phyloP scores from a whole-genome alignment of 352 stramenopile genomes.

The Globisporangium canariense region DNA sequence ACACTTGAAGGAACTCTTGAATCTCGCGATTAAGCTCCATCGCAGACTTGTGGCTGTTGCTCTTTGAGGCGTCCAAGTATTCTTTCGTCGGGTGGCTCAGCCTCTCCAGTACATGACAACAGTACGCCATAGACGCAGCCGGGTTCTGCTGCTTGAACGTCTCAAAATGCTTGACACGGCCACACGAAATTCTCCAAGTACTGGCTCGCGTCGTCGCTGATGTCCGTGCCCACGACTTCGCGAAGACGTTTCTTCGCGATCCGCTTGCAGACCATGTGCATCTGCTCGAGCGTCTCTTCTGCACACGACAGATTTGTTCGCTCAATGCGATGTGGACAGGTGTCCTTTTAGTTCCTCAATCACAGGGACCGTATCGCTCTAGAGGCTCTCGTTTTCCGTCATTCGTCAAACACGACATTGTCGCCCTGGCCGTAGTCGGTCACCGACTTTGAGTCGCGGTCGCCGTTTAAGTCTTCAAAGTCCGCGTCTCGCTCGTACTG shows the following conservation, averaged over 20 bases:
- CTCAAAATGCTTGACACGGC: slow-evolving; percentile 38
- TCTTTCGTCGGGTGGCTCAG: slow-evolving; percentile 34
- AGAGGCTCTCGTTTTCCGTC: slow-evolving; percentile 31
- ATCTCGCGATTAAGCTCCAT: slow-evolving; percentile 77
- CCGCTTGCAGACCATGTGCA: slow-evolving; percentile 70
- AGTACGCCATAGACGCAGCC: slow-evolving; percentile 82
- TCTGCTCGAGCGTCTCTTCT: slow-evolving; percentile 45
- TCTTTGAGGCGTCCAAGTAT: slow-evolving; percentile 31
- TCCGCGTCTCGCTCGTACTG: slow-evolving; percentile 55
- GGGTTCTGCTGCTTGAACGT: slow-evolving; percentile 74
- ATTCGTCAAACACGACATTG: slow-evolving; percentile 74
- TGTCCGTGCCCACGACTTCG: slow-evolving; percentile 63
- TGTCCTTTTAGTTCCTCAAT: slow-evolving; percentile 49
- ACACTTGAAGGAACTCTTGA: slow-evolving; percentile 52
- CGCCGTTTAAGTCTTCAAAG: slow-evolving; percentile 31
- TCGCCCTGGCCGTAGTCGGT: slow-evolving; percentile 53
- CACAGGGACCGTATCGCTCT: slow-evolving; percentile 72
- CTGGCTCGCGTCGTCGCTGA: slow-evolving; percentile 54
- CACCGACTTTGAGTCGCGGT: slow-evolving; percentile 27
- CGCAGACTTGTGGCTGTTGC: slow-evolving; percentile 51
- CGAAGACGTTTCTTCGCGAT: slow-evolving; percentile 74
- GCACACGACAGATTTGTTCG: slow-evolving; percentile 58
- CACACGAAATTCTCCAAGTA: slow-evolving; percentile 66
- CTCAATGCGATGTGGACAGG: slow-evolving; percentile 32
- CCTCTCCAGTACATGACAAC: slow-evolving; percentile 52